Evolutionary conservation across 441 rosid genomes (phyloP).

Genomic region (Adansonia madagascariensis): DNA sequence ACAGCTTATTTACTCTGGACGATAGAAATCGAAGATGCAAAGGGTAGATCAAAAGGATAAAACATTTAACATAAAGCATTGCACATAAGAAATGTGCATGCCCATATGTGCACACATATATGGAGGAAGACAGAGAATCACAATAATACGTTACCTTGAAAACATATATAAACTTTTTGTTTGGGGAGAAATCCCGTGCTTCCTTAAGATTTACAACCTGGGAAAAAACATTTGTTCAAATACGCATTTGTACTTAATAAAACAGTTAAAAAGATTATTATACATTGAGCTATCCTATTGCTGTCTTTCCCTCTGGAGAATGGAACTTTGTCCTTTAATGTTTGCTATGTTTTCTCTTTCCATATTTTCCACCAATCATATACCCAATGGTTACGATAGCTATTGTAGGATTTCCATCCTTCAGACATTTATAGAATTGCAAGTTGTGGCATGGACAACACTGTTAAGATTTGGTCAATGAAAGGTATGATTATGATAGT

Average conservation of each 20-base stretch:
- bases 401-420: conserved; percentile 88
- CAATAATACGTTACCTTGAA: conserved; percentile 67
- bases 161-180: conserved; percentile 80
- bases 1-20: conserved; percentile 22
- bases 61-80: conserved; percentile 25
- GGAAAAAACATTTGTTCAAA: conserved; percentile 29
- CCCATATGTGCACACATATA: neutral
- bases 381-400: conserved; percentile 22
- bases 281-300: neutral
- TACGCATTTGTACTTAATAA: conserved; percentile 24
- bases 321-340: neutral
- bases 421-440: conserved; percentile 77
- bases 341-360: conserved; percentile 7
- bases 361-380: neutral
- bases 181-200: conserved; percentile 84
- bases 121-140: neutral
- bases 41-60: neutral
- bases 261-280: conserved; percentile 11
- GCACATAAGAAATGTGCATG: conserved; percentile 5
- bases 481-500: conserved; percentile 66
- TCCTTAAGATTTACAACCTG: conserved; percentile 97
- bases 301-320: neutral
- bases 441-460: conserved; percentile 97
- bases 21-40: conserved; percentile 8
- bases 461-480: conserved; percentile 98